Evolutionary conservation across 768 basidiomycete genomes (phyloP), one percentile per base, ranked within the genome.

Genomic region (Leccinum subgranulosum): DNA sequence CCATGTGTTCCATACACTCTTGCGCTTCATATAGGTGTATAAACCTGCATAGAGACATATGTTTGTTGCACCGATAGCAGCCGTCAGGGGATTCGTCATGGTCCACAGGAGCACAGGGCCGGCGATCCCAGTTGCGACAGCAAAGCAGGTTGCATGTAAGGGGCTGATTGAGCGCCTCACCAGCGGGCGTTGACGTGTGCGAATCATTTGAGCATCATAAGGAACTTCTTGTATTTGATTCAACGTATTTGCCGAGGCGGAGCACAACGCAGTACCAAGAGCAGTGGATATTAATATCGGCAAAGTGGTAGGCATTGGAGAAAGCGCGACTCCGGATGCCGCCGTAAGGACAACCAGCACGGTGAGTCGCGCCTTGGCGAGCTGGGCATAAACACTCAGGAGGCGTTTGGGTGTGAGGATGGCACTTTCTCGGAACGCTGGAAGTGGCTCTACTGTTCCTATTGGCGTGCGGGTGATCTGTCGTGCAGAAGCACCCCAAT

Each of bases 171-270:
- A 86, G 31, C 88, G 78, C 17, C 91, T 84, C 2, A 94, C 93
- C 25, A 99, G 83, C 0, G 96, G 94, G 17, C 97, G 79, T 54
- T 80, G 86, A 29, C 95, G 84, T 0, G 97, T 98, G 48, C 97
- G 84, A 0, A 86, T 81, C 88, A 98, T 98, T 69, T 99, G 97
- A 0, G 97, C 95, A 67, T 99, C 97, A 62, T 94, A 92, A 0
- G 97, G 97, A 7, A 92, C 79, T 74, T 99, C 97, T 66, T 94
- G 88, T 3, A 98, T 76, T 71, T 99, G 94, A 74, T 99, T 99
- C 65, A 97, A 79, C 2, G 96, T 82, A 69, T 98, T 98, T 28
- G 97, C 97, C 0, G 94, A 91, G 3, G 94, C 92, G 6, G 90
- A 88, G 70, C 94, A 97, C 45, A 99, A 80, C 0, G 88, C 84